Conservation (phyloP, 1,284 basidiomycete genomes). For the Apiotrichum akiyoshidainum region DNA sequence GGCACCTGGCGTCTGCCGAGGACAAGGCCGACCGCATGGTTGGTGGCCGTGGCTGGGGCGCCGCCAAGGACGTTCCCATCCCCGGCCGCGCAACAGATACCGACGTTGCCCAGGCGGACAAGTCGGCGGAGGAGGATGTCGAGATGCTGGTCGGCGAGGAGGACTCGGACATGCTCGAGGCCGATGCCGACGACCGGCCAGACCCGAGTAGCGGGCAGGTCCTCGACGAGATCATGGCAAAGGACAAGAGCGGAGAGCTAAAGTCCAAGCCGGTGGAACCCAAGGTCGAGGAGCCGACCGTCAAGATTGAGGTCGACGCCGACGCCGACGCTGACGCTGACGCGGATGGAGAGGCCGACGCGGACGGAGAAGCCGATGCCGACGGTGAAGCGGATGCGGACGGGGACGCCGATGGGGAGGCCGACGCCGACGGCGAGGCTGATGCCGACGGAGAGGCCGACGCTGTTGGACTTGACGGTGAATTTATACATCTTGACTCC, state of each 20-base stretch:
- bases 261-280: conserved; percentile 13
- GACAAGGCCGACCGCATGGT: conserved; percentile 66
- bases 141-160: conserved; percentile 41
- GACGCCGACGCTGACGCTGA: conserved; percentile 34
- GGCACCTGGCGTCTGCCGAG: conserved; percentile 72
- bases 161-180: conserved; percentile 21
- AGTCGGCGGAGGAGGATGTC: conserved; percentile 41
- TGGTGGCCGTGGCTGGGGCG: conserved; percentile 45
- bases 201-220: conserved; percentile 33
- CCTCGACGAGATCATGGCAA: conserved; percentile 31
- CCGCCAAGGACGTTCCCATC: conserved; percentile 26
- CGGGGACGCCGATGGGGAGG: conserved; percentile 43
- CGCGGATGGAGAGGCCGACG: conserved; percentile 26
- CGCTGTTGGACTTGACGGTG: conserved; percentile 34
- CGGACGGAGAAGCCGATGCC: conserved; percentile 17
- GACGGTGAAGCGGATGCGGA: conserved; percentile 16
- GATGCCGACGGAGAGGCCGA: conserved; percentile 37
- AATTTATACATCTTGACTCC: neutral
- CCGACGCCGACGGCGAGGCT: conserved; percentile 16
- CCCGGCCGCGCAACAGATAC: conserved; percentile 23
- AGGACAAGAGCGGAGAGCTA: conserved; percentile 11
- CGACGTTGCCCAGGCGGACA: conserved; percentile 2
- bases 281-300: conserved; percentile 16
- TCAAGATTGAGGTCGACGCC: conserved; percentile 16
- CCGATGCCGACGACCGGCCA: conserved; percentile 20